Base-by-base conservation (phyloP, 768 basidiomycete species). In the Fomitopsis serialis region DNA sequence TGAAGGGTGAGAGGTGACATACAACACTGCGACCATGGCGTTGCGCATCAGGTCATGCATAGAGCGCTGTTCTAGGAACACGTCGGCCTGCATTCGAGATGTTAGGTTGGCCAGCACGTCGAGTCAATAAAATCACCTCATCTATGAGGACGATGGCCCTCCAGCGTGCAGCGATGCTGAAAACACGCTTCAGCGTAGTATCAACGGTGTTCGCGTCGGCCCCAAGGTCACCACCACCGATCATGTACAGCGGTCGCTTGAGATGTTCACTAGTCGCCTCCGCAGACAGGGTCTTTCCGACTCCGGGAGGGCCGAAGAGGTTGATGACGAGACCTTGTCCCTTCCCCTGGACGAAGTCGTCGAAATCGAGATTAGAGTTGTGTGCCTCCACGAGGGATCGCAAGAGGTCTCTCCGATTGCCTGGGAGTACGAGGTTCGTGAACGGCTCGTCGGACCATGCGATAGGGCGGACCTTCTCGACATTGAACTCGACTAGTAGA, bases 21-120 rank as follows among this genome's bases (percentile, higher is more conserved):
- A 64, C 63, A 66, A 86, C 12, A 85, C 84, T 3, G 84, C 83
- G 6, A 88, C 84, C 78, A 87, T 84, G 0, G 84, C 84, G 58
- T 87, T 88, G 11, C 85, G 74, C 60, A 82, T 75, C 12, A 86
- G 63, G 60, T 85, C 79, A 52, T 84, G 80, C 36, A 85, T 68
- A 3, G 81, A 81, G 6, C 85, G 78, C 63, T 81, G 79, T 60
- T 87, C 85, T 27, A 88, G 73, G 77, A 86, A 88, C 3, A 88
- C 84, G 66, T 88, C 84, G 4, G 84, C 82, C 29, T 58, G 56
- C 21, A 4, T 15, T 2, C 23, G 24, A 13, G 1, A 11, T 10
- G 9, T 42, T 15, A 42, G 15, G 22, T 42, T 42, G 15, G 40
- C 15, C 7, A 5, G 6, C 5, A 22, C 15, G 63, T 25, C 57